phyloP scores from a whole-genome alignment of 139 green algal genomes.

The Coelastrella sp. region DNA sequence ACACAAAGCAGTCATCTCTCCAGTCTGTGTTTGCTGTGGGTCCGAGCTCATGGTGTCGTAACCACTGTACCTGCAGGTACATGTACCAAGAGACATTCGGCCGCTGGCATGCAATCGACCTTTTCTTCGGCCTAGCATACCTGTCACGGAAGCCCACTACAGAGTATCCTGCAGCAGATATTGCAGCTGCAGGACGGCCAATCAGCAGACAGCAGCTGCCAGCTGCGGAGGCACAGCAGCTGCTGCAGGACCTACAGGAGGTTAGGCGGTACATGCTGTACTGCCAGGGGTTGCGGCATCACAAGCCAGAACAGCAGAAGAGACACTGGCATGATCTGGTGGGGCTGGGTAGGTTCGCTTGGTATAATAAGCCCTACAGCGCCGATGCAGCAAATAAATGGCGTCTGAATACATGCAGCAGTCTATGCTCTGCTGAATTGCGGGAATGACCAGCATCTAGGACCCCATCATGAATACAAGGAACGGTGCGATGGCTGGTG shows the following conservation, averaged over 20 bases:
- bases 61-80: conserved; percentile 21
- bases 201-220: neutral
- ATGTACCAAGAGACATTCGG: conserved; percentile 77
- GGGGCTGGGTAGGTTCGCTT: neutral
- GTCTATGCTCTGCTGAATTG: no score
- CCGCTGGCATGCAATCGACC: conserved; percentile 83
- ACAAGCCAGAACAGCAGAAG: conserved; percentile 59
- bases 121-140: conserved; percentile 90
- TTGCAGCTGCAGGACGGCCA: conserved; percentile 56
- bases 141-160: conserved; percentile 65
- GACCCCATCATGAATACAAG: no score
- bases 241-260: conserved; percentile 69
- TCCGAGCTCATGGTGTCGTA: no score
- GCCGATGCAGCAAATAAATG: neutral
- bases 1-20: no score
- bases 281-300: conserved; percentile 79
- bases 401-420: no score
- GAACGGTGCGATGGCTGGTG: no score
- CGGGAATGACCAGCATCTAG: no score
- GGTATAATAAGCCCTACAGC: neutral
- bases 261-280: conserved; percentile 80
- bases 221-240: neutral
- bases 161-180: conserved; percentile 74
- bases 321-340: conserved; percentile 55
- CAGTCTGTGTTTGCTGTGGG: no score